Conservation (phyloP, 306 rosid genomes). For the Cicer yamashitae region DNA sequence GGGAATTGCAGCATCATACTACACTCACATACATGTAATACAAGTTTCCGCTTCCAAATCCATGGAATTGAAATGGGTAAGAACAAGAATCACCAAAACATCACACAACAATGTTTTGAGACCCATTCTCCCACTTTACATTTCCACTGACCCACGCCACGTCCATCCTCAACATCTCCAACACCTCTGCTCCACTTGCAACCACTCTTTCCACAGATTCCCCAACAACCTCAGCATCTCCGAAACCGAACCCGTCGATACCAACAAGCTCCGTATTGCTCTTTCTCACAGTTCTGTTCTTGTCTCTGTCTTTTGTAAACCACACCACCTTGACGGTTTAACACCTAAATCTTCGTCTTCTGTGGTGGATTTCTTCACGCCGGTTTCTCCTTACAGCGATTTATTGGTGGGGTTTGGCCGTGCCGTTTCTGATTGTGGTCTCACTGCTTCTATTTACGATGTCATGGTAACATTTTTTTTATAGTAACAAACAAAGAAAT, state of each 20-base stretch:
- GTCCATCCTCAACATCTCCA: constrained; percentile 56
- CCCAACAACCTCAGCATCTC: constrained; percentile 41
- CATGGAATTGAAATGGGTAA: constrained; percentile 63
- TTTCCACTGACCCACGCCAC: constrained; percentile 67
- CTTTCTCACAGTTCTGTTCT: constrained; percentile 70
- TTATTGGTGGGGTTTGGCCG: constrained; percentile 85
- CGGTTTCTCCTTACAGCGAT: constrained; percentile 60
- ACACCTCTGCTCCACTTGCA: constrained; percentile 61
- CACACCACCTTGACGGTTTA: constrained; percentile 9
- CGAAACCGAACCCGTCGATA: constrained; percentile 53
- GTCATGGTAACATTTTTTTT: constrained; percentile 61
- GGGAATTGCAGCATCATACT: constrained; percentile 8
- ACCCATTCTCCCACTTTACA: constrained; percentile 58
- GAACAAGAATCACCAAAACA: constrained; percentile 36
- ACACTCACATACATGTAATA: constrained; percentile 1
- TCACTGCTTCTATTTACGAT: constrained; percentile 83
- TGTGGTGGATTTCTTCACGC: constrained; percentile 54
- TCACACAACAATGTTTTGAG: constrained; percentile 5
- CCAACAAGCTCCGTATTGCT: constrained; percentile 68
- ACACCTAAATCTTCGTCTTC: constrained; percentile 12
- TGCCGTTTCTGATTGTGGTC: constrained; percentile 78
- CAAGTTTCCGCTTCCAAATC: constrained; percentile 38
- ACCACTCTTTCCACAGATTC: constrained; percentile 59
- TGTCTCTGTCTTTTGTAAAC: constrained; percentile 79
- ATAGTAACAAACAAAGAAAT: not conserved